Percentiles rank a stretch among this genome's conserved stretches.
phyloP scores from a whole-genome alignment of 2,329 filamentous ascomycete species.

The Fusarium beomiforme region DNA sequence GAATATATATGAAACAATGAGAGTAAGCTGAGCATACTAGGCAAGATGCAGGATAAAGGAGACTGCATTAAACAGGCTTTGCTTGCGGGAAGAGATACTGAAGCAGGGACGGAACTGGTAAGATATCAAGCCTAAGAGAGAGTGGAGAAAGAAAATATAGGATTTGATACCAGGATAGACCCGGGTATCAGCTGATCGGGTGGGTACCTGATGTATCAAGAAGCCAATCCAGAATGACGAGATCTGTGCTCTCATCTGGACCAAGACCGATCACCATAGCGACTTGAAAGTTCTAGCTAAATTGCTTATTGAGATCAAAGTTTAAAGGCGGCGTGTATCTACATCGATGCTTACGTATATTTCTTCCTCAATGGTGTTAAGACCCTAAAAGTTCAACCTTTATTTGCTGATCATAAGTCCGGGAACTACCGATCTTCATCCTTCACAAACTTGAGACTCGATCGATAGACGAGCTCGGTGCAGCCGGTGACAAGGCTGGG shows the following conservation, averaged over 20 bases:
- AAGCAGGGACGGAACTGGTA: constrained; percentile 9
- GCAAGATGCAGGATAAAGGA: not conserved
- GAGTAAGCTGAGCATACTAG: not conserved
- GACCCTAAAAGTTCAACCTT: constrained; percentile 1
- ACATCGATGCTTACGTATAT: not conserved
- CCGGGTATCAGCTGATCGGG: too few species aligned
- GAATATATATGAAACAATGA: not conserved
- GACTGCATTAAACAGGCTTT: not conserved
- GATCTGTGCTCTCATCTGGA: not conserved
- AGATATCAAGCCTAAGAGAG: constrained; percentile 14
- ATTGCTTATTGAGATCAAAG: constrained; percentile 16
- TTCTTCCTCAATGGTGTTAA: not conserved
- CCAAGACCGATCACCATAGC: not conserved
- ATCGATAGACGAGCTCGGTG: constrained; percentile 33
- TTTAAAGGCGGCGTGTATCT: not conserved
- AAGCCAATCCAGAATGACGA: not conserved
- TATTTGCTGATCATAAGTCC: not conserved
- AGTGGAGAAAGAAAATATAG: constrained; percentile 26
- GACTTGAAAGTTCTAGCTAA: not conserved
- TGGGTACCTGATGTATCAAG: not conserved
- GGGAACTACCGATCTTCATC: constrained; percentile 17
- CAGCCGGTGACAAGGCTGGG: constrained; percentile 21
- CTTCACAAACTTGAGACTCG: constrained; percentile 5
- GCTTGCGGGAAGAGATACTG: not conserved
- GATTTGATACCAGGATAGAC: not conserved